Conservation (phyloP, 805 yeast species). For the Yarrowia alimentaria region DNA sequence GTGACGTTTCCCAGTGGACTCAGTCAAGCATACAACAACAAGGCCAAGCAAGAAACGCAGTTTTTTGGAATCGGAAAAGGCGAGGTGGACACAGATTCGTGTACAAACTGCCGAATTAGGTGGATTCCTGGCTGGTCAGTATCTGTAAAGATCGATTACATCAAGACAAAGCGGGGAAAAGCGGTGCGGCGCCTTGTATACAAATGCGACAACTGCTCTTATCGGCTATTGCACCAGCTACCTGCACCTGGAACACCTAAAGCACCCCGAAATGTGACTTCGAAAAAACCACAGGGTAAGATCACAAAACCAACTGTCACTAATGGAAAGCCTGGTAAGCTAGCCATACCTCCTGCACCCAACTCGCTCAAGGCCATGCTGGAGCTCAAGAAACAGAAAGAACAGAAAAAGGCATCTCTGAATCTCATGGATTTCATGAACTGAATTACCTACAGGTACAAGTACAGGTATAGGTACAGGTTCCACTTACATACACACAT, state of each 20-base stretch:
- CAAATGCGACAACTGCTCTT: background rate
- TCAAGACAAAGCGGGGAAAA: conserved; percentile 1
- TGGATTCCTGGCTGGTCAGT: conserved; percentile 24
- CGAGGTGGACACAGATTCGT: conserved; percentile 8
- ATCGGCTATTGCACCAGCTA: background rate
- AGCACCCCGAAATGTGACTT: background rate
- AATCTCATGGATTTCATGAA: conserved; percentile 17
- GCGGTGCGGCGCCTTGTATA: conserved; percentile 3
- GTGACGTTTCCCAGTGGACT: background rate
- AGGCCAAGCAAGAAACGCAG: background rate
- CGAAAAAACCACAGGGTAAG: background rate
- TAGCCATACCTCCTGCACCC: no score
- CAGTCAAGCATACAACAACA: conserved; percentile 18
- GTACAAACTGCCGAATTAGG: conserved; percentile 10
- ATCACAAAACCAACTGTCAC: no score
- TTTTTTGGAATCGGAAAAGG: background rate
- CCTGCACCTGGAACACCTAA: conserved; percentile 1
- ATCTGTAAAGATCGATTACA: background rate
- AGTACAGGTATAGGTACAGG: no score
- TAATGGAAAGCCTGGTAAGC: conserved; percentile 4
- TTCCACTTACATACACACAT: no score
- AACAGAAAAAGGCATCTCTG: background rate
- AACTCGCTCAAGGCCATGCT: conserved; percentile 25
- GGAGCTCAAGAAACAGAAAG: conserved; percentile 14
- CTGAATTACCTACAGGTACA: no score